A percentile compares a stretch with the other conserved stretches of the same genome.
Conservation (phyloP, 2,329 filamentous ascomycete genomes). For the Pyricularia pennisetigena region DNA sequence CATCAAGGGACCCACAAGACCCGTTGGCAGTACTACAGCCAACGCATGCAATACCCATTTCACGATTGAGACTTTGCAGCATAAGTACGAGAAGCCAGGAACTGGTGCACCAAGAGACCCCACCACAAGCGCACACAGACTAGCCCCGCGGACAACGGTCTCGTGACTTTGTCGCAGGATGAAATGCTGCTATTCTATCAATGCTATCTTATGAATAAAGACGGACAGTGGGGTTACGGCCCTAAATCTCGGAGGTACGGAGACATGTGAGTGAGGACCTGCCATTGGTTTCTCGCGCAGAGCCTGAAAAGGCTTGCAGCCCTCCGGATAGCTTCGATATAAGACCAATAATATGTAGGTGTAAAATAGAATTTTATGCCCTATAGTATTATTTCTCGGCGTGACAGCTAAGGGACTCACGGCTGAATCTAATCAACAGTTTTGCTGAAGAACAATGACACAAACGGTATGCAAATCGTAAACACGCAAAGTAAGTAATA, state of each 20-base stretch:
- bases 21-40: not conserved
- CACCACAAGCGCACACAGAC: not conserved
- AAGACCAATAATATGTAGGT: not conserved
- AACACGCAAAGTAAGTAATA: not conserved
- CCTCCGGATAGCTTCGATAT: not conserved
- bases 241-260: not conserved
- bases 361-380: not conserved
- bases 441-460: not conserved
- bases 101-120: not conserved
- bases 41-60: not conserved
- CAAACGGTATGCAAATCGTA: not conserved
- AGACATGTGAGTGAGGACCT: not conserved
- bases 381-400: not conserved
- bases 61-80: not conserved
- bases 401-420: not conserved
- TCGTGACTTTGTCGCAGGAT: not conserved
- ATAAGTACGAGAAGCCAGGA: not conserved
- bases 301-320: not conserved
- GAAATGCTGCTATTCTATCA: not conserved
- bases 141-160: not conserved
- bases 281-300: not conserved
- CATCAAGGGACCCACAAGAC: slow-evolving; percentile 1
- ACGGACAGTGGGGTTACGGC: not conserved
- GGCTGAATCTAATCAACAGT: not conserved
- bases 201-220: not conserved